Percentiles rank a stretch among this genome's conserved stretches.
Evolutionary conservation across 306 rosid genomes (phyloP).

Genomic region (Gastrolobium bilobum): DNA sequence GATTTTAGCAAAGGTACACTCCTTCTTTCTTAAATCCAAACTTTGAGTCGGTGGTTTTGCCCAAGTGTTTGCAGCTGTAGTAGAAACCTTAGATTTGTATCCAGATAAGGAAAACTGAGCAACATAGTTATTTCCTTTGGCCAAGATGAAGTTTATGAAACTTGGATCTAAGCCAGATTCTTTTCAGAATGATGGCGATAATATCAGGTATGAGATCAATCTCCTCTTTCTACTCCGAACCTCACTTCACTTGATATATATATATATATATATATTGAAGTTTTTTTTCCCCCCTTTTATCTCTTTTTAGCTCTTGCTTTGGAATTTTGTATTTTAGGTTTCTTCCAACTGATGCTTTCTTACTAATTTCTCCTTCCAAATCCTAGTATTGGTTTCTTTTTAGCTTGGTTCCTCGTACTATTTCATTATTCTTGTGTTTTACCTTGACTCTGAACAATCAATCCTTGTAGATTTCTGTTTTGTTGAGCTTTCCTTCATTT

Average conservation of each 20-base stretch:
- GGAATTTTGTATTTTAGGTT: conserved; percentile 10
- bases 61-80: conserved; percentile 19
- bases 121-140: conserved; percentile 32
- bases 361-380: conserved; percentile 14
- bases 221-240: conserved; percentile 31
- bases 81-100: conserved; percentile 40
- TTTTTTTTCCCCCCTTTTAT: background rate
- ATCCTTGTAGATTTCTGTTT: conserved; percentile 19
- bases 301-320: conserved; percentile 30
- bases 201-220: conserved; percentile 62
- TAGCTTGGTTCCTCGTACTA: conserved; percentile 19
- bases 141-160: conserved; percentile 92
- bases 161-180: conserved; percentile 93
- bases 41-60: conserved; percentile 37
- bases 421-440: conserved; percentile 34
- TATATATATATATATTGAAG: background rate
- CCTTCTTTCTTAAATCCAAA: conserved; percentile 7
- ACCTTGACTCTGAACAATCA: conserved; percentile 1
- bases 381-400: conserved; percentile 5
- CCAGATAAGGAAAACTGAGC: conserved; percentile 18
- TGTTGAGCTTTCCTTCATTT: conserved; percentile 1
- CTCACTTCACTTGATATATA: conserved; percentile 14
- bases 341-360: conserved; percentile 29
- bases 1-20: conserved; percentile 20
- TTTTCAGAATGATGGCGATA: conserved; percentile 82